Evolutionary conservation across 441 rosid species (phyloP), one percentile per base, ranked within the genome.

Genomic region (Mallotus repandus): DNA sequence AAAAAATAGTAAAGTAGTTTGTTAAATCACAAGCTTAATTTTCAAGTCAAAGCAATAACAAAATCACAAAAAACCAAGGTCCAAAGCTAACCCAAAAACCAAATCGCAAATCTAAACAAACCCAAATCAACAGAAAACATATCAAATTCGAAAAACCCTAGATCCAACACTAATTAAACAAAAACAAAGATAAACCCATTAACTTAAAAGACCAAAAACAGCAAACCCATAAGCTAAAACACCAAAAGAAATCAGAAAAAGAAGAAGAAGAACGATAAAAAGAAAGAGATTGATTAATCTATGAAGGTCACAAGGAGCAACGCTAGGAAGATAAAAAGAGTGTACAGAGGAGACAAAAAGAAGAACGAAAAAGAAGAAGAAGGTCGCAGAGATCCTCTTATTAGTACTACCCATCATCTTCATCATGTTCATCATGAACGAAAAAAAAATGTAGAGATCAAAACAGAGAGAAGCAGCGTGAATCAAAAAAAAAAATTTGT

Each of bases 251-350:
- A 35, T 57, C 4, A 57, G 71, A 6, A 66, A 5, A 38, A 25
- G 6, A n/a, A 52, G 75, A 43, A 9, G 3, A 9, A 55, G 18
- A 32, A 3, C 29, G 46, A 55, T 9, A 48, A 16, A 45, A 16
- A 29, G 21, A 68, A 32, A 69, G 69, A 66, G 29, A 22, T 19
- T 32, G 49, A 9, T 73, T 81, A 90, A 96, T 86, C 69, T 81
- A 59, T 75, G 85, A 71, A 92, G 86, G 85, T 92, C 96, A 60
- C 96, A 94, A 72, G 97, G 97, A 76, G 97, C 93, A 12, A 92
- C 97, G 32, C 97, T 96, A 55, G 96, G 97, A 57, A 92, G 97
- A 71, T 92, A 92, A 79, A 92, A 89, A 74, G 92, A 82, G 67
- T 80, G 77, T 14, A 86, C 88, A 43, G 84, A 73, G 73, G 88